Evolutionary conservation across 2,329 filamentous ascomycete genomes (phyloP), one percentile per base, ranked within the genome.

Genomic region (Talaromyces sp.): DNA sequence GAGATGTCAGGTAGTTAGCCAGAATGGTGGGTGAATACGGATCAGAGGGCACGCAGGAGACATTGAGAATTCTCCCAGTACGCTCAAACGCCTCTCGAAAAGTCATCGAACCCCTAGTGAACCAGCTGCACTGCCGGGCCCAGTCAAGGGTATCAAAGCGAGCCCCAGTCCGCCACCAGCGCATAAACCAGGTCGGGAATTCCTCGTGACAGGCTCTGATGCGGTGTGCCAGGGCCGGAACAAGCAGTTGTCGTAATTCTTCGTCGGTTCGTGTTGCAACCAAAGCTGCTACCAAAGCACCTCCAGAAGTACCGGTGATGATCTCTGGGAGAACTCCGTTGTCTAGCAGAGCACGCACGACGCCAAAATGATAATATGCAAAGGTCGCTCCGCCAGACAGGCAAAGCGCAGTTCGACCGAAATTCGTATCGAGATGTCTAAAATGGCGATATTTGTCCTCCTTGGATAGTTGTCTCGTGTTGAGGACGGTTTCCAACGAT

Each of bases 301-400:
- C 94, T 6, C 94, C 94, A 63, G 92, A 97, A 2, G 94, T 99
- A 11, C 94, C 94, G 0, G 94, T 97, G 65, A 99, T 96, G 66
- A 99, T 93, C 64, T 95, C 89, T 0, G 94, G 94, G 0, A 99
- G 79, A 1, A 96, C 81, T 61, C 89, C 85, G 12, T 91, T 90
- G 68, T 97, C 94, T 6, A 97, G 80, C 4, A 97, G 81, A 9
- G 92, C 93, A 72, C 91, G 93, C 55, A 94, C 85, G 10, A 99
- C 90, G 11, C 94, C 94, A 65, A 97, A 91, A 73, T 99, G 94
- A 72, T 97, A 97, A 73, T 96, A 97, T 5, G 94, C 92, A 75
- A 99, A 97, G 0, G 90, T 90, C 3, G 93, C 94, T 0, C 94
- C 94, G 2, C 94, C 94, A 4, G 92, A 97, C 1, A 99, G 80